Evolutionary conservation across 495 filamentous ascomycete genomes (phyloP).

Genomic region (Platismatia glauca): DNA sequence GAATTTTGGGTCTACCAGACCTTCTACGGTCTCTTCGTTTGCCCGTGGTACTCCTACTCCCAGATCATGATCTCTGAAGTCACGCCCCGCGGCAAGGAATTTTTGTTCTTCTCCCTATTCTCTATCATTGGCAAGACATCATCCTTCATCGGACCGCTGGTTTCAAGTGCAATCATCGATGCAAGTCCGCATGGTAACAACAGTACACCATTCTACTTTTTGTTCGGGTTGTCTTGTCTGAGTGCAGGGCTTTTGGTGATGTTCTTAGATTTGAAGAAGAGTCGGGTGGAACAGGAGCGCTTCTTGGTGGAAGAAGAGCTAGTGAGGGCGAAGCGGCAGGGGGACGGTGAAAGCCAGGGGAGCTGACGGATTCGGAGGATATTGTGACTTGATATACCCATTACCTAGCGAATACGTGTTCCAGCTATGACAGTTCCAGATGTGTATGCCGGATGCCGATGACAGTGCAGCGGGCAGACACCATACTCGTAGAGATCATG

Average conservation of each 20-base stretch:
- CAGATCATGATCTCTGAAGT: conserved; percentile 63
- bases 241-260: conserved; percentile 43
- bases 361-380: not conserved
- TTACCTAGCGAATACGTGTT: not conserved
- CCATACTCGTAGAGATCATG: no score
- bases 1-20: conserved; percentile 57
- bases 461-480: no score
- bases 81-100: conserved; percentile 54
- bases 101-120: conserved; percentile 59
- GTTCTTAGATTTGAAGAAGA: conserved; percentile 51
- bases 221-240: conserved; percentile 48
- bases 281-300: conserved; percentile 45
- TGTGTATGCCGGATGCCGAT: no score
- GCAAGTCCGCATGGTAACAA: conserved; percentile 44
- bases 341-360: not conserved
- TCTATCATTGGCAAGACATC: conserved; percentile 57
- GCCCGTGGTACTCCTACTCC: conserved; percentile 60
- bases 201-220: conserved; percentile 55
- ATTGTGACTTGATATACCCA: not conserved
- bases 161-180: conserved; percentile 59
- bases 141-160: conserved; percentile 54
- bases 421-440: not conserved
- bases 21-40: conserved; percentile 57
- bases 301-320: conserved; percentile 40
- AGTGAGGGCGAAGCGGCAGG: conserved; percentile 18